phyloP scores from a whole-genome alignment of 2,329 filamentous ascomycete genomes.

The Curvularia sp. region DNA sequence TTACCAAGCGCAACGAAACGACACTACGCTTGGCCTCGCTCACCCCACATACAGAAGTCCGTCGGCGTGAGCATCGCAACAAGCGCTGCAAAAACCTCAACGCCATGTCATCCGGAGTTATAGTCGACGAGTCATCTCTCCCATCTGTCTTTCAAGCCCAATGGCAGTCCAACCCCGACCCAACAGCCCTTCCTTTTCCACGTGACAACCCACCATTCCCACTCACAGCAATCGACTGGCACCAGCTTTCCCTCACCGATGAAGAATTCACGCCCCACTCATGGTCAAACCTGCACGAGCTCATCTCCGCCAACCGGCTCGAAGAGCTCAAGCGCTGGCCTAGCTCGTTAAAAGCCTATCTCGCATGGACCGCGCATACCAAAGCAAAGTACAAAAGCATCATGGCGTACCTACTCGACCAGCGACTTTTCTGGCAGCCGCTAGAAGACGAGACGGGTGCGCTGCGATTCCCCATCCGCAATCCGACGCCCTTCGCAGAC shows the following conservation, averaged over 20 bases:
- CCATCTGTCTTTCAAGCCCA: slow-evolving; percentile 39
- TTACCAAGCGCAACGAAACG: not conserved
- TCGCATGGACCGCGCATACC: slow-evolving; percentile 63
- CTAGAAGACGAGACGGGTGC: slow-evolving; percentile 22
- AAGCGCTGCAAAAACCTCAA: not conserved
- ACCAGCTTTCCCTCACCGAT: slow-evolving; percentile 44
- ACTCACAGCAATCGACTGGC: slow-evolving; percentile 46
- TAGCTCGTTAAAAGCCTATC: slow-evolving; percentile 64
- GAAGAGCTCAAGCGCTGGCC: slow-evolving; percentile 65
- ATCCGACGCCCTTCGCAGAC: slow-evolving; percentile 61
- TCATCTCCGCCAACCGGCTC: slow-evolving; percentile 59
- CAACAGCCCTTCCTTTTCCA: slow-evolving; percentile 45
- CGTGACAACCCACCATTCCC: slow-evolving; percentile 45
- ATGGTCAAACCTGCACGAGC: slow-evolving; percentile 41
- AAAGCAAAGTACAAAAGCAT: slow-evolving; percentile 64
- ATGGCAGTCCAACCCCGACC: slow-evolving; percentile 43
- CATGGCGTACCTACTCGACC: slow-evolving; percentile 62
- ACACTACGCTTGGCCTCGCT: not conserved
- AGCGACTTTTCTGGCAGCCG: slow-evolving; percentile 61
- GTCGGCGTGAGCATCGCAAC: not conserved
- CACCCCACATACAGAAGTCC: not conserved
- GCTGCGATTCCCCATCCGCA: slow-evolving; percentile 52
- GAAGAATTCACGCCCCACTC: slow-evolving; percentile 44
- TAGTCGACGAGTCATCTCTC: slow-evolving; percentile 35
- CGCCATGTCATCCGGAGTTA: slow-evolving; percentile 20